A percentile compares a stretch with the other conserved stretches of the same genome.
Evolutionary conservation across 345 rosid genomes (phyloP).

Genomic region (Pseudoturritis turrita): DNA sequence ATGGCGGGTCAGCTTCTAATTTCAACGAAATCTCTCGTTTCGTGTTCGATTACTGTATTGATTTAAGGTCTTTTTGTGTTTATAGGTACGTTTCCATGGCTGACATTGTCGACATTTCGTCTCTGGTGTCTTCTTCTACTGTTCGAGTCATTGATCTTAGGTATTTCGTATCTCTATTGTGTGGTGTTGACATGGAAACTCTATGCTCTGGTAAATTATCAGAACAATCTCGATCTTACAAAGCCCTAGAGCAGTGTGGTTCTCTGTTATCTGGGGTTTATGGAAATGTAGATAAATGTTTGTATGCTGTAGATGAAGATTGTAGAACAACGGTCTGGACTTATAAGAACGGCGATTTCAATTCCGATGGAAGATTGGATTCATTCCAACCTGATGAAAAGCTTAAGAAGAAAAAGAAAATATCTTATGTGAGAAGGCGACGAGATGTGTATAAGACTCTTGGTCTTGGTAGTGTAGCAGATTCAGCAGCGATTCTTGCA

Average conservation of each 20-base stretch:
- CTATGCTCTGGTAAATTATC: conserved; percentile 42
- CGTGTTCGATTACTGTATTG: neutral
- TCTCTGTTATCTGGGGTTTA: conserved; percentile 53
- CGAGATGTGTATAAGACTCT: conserved; percentile 56
- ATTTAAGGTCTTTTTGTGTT: neutral
- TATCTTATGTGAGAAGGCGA: conserved; percentile 58
- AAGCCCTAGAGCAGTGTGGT: conserved; percentile 65
- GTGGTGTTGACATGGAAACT: conserved; percentile 47
- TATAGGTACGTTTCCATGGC: conserved; percentile 80
- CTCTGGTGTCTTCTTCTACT: conserved; percentile 52
- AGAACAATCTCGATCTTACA: conserved; percentile 30
- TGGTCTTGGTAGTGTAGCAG: conserved; percentile 72
- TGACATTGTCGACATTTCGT: conserved; percentile 69
- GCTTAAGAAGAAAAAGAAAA: conserved; percentile 70
- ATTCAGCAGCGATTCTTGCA: conserved; percentile 54
- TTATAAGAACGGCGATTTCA: conserved; percentile 38
- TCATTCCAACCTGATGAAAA: conserved; percentile 75
- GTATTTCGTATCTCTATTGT: conserved; percentile 63
- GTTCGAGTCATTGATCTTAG: conserved; percentile 69
- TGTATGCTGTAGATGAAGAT: conserved; percentile 68
- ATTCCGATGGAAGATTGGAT: conserved; percentile 51
- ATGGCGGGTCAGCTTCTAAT: conserved; percentile 43
- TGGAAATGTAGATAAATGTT: conserved; percentile 61
- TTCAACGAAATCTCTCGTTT: neutral
- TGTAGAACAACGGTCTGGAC: conserved; percentile 90